Evolutionary conservation across 768 basidiomycete species (phyloP), one percentile per base, ranked within the genome.

Genomic region (Lactarius sp.): DNA sequence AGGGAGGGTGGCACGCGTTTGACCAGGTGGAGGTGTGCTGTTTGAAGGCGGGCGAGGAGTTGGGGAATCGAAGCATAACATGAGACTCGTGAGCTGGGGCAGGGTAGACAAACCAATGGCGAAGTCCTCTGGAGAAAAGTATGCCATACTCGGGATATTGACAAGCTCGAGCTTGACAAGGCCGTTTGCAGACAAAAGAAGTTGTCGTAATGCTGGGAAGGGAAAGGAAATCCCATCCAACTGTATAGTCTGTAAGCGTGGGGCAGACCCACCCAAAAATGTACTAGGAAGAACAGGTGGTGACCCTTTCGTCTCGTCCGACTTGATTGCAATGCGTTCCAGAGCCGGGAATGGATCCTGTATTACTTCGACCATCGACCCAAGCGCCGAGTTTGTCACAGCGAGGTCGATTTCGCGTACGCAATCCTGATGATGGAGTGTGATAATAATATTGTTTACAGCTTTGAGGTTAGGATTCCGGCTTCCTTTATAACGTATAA

Each of bases 281-380:
- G 4, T 22, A 3, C 39, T 1, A 13, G 6, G 2, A 18, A 46
- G 31, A 9, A 70, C 10, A 79, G 72, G 61, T 80, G 80, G 1
- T 66, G 39, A 13, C 39, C 60, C 18, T 72, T 69, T 9, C 80
- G 70, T 0, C 78, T 56, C 4, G 68, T 41, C n/a, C 66, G 16
- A 80, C 72, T 56, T 76, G 61, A 10, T 50, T 14, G 51, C 51
- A 33, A 67, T 60, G 0, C 59, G 51, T 49, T 41, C 39, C 39
- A 41, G 39, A 4, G 12, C 39, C 14, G 39, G 9, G 39, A 41
- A 41, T 41, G 39, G 39, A 0, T 14, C 13, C 39, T 14, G 10
- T 13, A 41, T 12, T 14, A 41, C 9, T 4, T 13, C 9, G 39
- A 41, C 39, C 4, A 41, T 9, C 12, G 13, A 41, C 12, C 12